phyloP scores from a whole-genome alignment of 2,329 filamentous ascomycete species.

The Macrophomina tecta region DNA sequence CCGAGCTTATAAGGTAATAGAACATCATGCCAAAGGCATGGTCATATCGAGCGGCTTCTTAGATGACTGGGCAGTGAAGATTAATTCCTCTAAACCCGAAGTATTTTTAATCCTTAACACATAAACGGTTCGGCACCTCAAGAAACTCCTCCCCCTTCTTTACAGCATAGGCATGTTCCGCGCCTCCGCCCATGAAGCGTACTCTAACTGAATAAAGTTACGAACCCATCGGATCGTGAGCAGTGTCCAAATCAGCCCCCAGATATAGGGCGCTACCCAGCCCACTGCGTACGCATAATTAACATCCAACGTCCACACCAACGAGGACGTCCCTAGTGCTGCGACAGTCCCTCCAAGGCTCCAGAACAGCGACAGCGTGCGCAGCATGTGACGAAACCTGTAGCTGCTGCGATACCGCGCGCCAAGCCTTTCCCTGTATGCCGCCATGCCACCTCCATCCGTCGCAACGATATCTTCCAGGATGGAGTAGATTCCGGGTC shows the following conservation, averaged over 20 bases:
- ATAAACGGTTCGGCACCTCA: too few relatives aligned
- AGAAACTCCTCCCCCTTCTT: too few relatives aligned
- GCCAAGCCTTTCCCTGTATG: background rate
- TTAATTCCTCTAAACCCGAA: too few relatives aligned
- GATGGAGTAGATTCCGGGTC: background rate
- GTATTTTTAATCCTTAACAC: too few relatives aligned
- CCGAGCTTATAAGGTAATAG: too few relatives aligned
- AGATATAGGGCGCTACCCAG: background rate
- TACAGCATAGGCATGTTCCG: background rate
- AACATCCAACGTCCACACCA: background rate
- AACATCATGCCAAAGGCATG: too few relatives aligned
- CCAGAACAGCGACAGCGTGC: conserved; percentile 6
- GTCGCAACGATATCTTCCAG: background rate
- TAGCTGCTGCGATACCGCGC: background rate
- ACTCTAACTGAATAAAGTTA: background rate
- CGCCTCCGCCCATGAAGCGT: background rate
- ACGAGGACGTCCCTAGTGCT: background rate
- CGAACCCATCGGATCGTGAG: background rate
- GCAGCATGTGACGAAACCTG: conserved; percentile 5
- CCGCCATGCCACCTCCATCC: background rate
- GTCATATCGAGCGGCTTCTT: too few relatives aligned
- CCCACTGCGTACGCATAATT: background rate
- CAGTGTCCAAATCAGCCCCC: background rate
- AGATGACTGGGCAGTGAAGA: too few relatives aligned
- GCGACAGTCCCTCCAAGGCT: background rate